Evolutionary conservation across 139 green algal genomes (phyloP).

Genomic region (Bryopsis sp.): DNA sequence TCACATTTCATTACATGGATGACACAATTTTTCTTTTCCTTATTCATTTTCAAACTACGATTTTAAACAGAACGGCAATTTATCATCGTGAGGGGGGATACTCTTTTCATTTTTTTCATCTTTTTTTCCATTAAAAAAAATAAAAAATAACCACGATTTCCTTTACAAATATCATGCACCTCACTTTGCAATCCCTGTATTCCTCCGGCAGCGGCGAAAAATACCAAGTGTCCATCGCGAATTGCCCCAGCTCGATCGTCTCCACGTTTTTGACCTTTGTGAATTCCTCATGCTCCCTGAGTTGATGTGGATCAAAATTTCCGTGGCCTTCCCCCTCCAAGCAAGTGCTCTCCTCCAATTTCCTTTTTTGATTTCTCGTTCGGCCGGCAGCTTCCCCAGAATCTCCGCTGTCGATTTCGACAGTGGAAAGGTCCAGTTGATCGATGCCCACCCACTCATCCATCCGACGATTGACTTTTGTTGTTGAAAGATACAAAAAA

Average conservation of each 20-base stretch:
- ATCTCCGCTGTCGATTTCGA: constrained; percentile 52
- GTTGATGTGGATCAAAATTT: constrained; percentile 79
- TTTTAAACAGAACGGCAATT: background rate
- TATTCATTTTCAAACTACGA: background rate
- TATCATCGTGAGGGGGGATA: no score
- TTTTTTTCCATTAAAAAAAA: no score
- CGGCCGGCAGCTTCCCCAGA: no score
- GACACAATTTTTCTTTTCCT: constrained; percentile 9
- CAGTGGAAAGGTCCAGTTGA: constrained; percentile 70
- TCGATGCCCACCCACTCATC: constrained; percentile 86
- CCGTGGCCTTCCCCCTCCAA: constrained; percentile 67
- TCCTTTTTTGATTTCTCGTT: no score
- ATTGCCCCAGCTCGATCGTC: constrained; percentile 83
- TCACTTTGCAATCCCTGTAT: constrained; percentile 76
- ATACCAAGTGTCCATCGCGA: constrained; percentile 98
- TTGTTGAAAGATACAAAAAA: background rate
- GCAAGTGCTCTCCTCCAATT: no score
- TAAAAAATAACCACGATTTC: no score
- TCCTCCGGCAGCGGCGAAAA: constrained; percentile 90
- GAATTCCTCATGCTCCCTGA: constrained; percentile 97
- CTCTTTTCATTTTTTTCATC: no score
- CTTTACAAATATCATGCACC: no score
- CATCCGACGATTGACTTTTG: constrained; percentile 88
- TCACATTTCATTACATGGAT: constrained; percentile 17
- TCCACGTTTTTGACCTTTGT: constrained; percentile 98